Evolutionary conservation across 164 flowering plant species (phyloP).

Genomic region (Vitis cinerea): DNA sequence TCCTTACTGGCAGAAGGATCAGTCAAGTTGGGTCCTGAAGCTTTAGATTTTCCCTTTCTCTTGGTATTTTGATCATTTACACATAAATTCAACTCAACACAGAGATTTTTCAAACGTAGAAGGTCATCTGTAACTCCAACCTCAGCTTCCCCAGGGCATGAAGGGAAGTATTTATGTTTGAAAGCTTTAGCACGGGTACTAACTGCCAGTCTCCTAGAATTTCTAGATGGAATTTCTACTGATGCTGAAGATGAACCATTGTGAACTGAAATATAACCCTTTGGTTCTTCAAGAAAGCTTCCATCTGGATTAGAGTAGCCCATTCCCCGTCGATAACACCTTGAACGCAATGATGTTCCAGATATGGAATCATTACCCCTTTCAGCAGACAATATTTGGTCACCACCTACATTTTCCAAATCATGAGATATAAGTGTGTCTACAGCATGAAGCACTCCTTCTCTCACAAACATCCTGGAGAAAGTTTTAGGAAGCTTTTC

Average conservation of each 20-base stretch:
- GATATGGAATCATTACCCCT: conserved; percentile 66
- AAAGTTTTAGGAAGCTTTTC: conserved; percentile 92
- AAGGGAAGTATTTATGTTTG: conserved; percentile 82
- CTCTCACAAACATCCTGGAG: conserved; percentile 93
- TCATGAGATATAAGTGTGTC: conserved; percentile 62
- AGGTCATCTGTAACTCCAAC: conserved; percentile 90
- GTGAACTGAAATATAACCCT: conserved; percentile 41
- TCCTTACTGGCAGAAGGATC: conserved; percentile 59
- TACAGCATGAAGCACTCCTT: conserved; percentile 98
- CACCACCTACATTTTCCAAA: conserved; percentile 23
- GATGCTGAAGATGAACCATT: conserved; percentile 61
- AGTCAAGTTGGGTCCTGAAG: conserved; percentile 43
- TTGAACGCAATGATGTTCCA: conserved; percentile 70
- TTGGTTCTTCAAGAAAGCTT: conserved; percentile 57
- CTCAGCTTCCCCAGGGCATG: conserved; percentile 61
- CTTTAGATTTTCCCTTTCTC: conserved; percentile 83
- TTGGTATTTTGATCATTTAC: conserved; percentile 68
- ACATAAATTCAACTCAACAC: conserved; percentile 62
- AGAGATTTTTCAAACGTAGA: conserved; percentile 73
- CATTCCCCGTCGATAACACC: conserved; percentile 74
- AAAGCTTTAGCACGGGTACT: conserved; percentile 75
- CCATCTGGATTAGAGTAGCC: conserved; percentile 56
- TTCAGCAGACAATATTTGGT: conserved; percentile 51
- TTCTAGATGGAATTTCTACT: conserved; percentile 58
- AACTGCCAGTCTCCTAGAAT: conserved; percentile 69